Percentiles rank a stretch among this genome's conserved stretches.
These are phyloP conservation scores for Ascochyta pisi DNA, from an alignment of 2,329 filamentous ascomycete species.

Conservation along the genomic window DNA sequence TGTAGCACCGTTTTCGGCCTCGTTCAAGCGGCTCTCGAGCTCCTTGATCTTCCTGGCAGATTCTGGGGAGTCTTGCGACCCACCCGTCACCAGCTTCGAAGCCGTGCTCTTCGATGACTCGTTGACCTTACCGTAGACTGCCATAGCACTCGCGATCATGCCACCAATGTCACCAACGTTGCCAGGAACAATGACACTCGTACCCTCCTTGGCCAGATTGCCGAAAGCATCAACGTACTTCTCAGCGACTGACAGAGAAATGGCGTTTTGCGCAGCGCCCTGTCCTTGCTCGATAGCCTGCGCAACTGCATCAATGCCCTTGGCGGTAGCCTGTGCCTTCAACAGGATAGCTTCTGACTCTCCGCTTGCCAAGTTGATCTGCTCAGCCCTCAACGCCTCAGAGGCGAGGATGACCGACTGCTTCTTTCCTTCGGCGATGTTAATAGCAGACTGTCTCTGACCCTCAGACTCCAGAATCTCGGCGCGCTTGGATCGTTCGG, in stretches of 20 bases:
- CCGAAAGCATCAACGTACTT: constrained; percentile 97
- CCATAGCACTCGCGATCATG: constrained; percentile 96
- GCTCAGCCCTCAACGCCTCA: constrained; percentile 85
- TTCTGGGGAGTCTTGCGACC: constrained; percentile 24
- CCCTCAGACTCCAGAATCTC: constrained; percentile 98
- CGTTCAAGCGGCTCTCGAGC: constrained; percentile 35
- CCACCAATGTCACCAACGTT: constrained; percentile 95
- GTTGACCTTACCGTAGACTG: constrained; percentile 92
- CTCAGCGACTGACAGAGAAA: constrained; percentile 90
- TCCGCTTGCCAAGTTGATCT: constrained; percentile 91
- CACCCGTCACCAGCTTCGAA: constrained; percentile 50
- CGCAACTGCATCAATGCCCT: constrained; percentile 86
- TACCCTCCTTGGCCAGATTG: constrained; percentile 92
- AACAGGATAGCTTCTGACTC: constrained; percentile 92
- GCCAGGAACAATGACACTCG: constrained; percentile 91
- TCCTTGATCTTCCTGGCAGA: constrained; percentile 42
- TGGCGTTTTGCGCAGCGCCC: constrained; percentile 78
- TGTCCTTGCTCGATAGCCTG: constrained; percentile 75
- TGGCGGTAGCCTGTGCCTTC: constrained; percentile 83
- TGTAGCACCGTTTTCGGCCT: constrained; percentile 30
- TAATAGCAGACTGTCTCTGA: constrained; percentile 96
- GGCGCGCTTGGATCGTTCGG: constrained; percentile 94
- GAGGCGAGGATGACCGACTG: constrained; percentile 96
- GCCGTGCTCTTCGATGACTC: constrained; percentile 76
- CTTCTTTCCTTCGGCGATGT: constrained; percentile 97